Percentiles rank a stretch among this genome's conserved stretches.
These are phyloP conservation scores for Puccinia triticina DNA, from an alignment of 1,284 basidiomycete species.

Conservation along the genomic window DNA sequence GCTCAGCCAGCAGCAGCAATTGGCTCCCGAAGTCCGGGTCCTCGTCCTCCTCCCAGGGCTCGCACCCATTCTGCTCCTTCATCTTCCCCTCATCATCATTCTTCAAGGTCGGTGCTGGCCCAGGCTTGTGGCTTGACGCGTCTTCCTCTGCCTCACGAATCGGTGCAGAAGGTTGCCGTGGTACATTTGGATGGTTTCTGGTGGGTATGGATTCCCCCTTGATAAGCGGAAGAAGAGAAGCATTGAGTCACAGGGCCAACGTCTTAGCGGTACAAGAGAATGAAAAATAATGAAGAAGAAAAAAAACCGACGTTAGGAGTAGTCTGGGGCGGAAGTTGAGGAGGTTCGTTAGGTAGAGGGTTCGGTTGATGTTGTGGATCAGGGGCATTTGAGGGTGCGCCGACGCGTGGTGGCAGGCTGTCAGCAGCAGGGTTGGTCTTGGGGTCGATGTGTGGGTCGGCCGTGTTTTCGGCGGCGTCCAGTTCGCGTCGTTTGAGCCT, in stretches of 20 bases:
- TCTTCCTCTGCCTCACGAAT: neutral
- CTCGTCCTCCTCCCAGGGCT: slow-evolving; percentile 9
- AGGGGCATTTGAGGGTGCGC: too few species aligned
- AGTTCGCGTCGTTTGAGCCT: neutral
- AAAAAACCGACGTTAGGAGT: too few species aligned
- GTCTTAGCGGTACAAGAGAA: neutral
- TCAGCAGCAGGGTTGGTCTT: too few species aligned
- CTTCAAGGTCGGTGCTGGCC: neutral
- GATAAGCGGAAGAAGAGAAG: neutral
- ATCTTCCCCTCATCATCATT: neutral
- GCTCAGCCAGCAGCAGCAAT: neutral
- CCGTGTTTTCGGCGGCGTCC: neutral
- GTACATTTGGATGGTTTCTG: too few species aligned
- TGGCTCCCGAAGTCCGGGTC: slow-evolving; percentile 5
- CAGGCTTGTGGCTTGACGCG: neutral
- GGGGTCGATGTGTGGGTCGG: too few species aligned
- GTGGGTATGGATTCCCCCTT: neutral
- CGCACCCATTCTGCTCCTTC: neutral
- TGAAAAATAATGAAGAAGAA: too few species aligned
- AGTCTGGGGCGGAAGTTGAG: too few species aligned
- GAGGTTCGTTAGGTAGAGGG: too few species aligned
- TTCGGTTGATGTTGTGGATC: too few species aligned
- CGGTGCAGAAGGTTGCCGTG: neutral
- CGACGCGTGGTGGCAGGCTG: too few species aligned
- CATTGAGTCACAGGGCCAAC: neutral